Conservation (phyloP, 306 rosid genomes). For the Clitoria ternatea region DNA sequence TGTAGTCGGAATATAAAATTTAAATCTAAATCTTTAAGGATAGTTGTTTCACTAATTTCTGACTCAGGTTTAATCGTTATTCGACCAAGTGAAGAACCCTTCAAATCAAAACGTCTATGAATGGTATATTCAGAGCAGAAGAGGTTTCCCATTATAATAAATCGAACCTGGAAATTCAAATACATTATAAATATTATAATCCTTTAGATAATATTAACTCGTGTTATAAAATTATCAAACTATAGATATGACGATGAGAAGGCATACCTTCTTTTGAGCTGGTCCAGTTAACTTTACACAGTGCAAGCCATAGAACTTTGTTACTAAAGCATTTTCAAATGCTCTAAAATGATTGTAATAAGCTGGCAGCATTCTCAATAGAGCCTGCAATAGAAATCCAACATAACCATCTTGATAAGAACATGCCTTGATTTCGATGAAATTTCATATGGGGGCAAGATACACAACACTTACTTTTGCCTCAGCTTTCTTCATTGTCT, state of each 20-base stretch:
- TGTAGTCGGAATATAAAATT: constrained; percentile 67
- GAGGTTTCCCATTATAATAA: constrained; percentile 81
- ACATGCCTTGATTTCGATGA: background rate
- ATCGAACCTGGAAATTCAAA: constrained; percentile 51
- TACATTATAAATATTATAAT: background rate
- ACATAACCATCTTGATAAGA: background rate
- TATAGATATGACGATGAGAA: no score
- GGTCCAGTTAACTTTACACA: constrained; percentile 80
- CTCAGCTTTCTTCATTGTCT: constrained; percentile 88
- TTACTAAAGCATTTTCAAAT: constrained; percentile 67
- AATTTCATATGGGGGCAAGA: background rate
- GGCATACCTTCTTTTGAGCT: constrained; percentile 71
- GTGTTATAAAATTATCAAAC: no score
- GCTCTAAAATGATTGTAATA: constrained; percentile 89
- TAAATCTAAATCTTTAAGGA: constrained; percentile 82
- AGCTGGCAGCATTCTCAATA: constrained; percentile 82
- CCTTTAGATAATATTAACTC: no score
- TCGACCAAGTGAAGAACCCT: constrained; percentile 77
- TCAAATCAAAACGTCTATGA: constrained; percentile 73
- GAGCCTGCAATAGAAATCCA: constrained; percentile 48
- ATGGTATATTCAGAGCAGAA: constrained; percentile 68
- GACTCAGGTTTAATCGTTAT: constrained; percentile 59
- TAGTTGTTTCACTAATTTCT: constrained; percentile 68
- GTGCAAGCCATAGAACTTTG: constrained; percentile 87
- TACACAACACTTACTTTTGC: constrained; percentile 54